A percentile compares a stretch with the other conserved stretches of the same genome.
Evolutionary conservation across 768 basidiomycete species (phyloP).

Genomic region (Tylopilus felleus): DNA sequence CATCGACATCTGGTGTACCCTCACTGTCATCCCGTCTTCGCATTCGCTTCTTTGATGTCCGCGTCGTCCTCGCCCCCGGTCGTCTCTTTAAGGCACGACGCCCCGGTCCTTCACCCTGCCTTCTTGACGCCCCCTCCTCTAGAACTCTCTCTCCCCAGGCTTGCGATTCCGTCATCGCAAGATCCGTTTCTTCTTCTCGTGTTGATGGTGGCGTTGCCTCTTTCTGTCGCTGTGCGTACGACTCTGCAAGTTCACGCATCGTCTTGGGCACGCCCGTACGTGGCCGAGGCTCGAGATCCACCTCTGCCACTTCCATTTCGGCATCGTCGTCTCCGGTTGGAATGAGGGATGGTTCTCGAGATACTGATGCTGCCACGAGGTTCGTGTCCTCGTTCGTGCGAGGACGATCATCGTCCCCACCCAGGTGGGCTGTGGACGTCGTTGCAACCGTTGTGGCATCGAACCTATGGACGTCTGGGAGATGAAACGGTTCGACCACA

Average conservation of each 20-base stretch:
- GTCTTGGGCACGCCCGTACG: constrained; percentile 45
- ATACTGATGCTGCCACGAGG: background rate
- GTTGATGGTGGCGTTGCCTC: constrained; percentile 20
- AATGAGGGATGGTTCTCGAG: constrained; percentile 5
- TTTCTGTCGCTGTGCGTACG: constrained; percentile 7
- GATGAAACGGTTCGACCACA: constrained; percentile 67
- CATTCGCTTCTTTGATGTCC: constrained; percentile 24
- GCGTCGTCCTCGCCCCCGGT: constrained; percentile 5
- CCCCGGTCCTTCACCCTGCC: constrained; percentile 4
- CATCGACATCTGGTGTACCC: constrained; percentile 23
- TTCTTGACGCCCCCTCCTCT: constrained; percentile 4
- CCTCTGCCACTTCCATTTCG: constrained; percentile 10
- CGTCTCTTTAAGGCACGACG: constrained; percentile 7
- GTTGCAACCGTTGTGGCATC: constrained; percentile 9
- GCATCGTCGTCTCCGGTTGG: constrained; percentile 9
- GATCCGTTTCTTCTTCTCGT: constrained; percentile 6
- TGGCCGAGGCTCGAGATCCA: constrained; percentile 12
- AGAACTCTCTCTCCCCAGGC: background rate
- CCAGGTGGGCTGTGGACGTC: background rate
- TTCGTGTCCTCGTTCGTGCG: background rate
- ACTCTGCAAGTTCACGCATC: constrained; percentile 62
- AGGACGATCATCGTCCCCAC: background rate
- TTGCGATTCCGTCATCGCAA: background rate
- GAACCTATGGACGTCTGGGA: constrained; percentile 48
- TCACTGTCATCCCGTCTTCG: constrained; percentile 24